These are phyloP conservation scores for Lentinula sp. DNA, from an alignment of 768 basidiomycete genomes.

Conservation along the genomic window DNA sequence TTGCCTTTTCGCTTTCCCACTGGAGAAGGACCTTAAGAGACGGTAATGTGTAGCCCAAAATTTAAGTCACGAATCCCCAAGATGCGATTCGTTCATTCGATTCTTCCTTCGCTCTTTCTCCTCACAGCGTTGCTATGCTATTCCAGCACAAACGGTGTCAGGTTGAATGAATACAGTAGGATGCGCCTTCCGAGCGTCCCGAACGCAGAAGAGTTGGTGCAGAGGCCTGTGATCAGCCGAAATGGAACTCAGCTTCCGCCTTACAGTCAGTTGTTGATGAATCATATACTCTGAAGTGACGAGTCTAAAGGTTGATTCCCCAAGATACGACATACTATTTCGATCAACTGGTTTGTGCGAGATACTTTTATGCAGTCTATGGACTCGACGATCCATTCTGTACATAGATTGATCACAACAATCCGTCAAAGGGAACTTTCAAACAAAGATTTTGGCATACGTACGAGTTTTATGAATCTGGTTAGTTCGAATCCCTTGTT, in stretches of 20 bases:
- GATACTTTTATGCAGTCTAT: no score
- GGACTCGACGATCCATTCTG: neutral
- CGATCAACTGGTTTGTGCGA: slow-evolving; percentile 23
- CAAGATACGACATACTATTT: slow-evolving; percentile 20
- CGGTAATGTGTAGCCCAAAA: neutral
- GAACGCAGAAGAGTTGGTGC: neutral
- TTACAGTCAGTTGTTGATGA: neutral
- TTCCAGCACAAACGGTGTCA: neutral
- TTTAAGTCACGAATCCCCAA: neutral
- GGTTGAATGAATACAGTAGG: neutral
- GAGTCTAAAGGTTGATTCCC: neutral
- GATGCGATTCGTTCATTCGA: neutral
- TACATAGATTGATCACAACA: slow-evolving; percentile 26
- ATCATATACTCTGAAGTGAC: neutral
- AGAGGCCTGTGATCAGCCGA: slow-evolving; percentile 5
- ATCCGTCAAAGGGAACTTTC: slow-evolving; percentile 67
- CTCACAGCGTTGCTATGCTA: neutral
- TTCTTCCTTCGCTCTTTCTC: neutral
- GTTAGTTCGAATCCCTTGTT: slow-evolving; percentile 16
- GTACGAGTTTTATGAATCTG: slow-evolving; percentile 57
- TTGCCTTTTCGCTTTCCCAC: neutral
- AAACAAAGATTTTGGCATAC: slow-evolving; percentile 70
- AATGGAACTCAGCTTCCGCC: slow-evolving; percentile 19
- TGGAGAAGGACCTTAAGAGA: neutral
- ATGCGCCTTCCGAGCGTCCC: neutral